These are phyloP conservation scores for Backusella luteola DNA, from an alignment of 192 early-diverging fungal genomes.

Conservation along the genomic window DNA sequence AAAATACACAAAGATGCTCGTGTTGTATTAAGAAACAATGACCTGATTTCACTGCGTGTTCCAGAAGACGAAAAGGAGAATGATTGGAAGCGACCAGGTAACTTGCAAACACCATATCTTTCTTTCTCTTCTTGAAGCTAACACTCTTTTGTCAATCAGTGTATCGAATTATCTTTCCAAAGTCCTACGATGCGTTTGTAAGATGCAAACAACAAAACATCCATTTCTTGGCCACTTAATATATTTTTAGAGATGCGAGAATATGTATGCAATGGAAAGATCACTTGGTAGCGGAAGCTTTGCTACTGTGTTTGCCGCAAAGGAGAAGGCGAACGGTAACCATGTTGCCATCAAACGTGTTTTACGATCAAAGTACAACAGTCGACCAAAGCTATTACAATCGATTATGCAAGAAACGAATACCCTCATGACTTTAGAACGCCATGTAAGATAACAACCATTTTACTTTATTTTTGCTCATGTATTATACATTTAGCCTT, in stretches of 20 bases:
- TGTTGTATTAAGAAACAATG: not conserved
- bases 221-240: too few species aligned
- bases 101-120: not conserved
- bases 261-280: not conserved
- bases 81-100: not conserved
- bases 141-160: not conserved
- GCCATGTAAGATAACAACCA: not conserved
- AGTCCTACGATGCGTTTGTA: constrained; percentile 1
- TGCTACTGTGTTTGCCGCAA: not conserved
- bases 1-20: not conserved
- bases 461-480: not conserved
- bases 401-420: not conserved
- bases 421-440: constrained; percentile 14
- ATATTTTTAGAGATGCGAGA: constrained; percentile 7
- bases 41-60: not conserved
- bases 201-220: not conserved
- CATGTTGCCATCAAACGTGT: constrained; percentile 15
- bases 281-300: constrained; percentile 3
- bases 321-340: not conserved
- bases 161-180: constrained; percentile 7
- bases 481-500: not conserved
- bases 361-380: not conserved
- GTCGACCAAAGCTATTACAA: constrained; percentile 3
- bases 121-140: not conserved
- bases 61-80: not conserved